Evolutionary conservation across 768 basidiomycete genomes (phyloP), one percentile per base, ranked within the genome.

Genomic region (Suillus spraguei): DNA sequence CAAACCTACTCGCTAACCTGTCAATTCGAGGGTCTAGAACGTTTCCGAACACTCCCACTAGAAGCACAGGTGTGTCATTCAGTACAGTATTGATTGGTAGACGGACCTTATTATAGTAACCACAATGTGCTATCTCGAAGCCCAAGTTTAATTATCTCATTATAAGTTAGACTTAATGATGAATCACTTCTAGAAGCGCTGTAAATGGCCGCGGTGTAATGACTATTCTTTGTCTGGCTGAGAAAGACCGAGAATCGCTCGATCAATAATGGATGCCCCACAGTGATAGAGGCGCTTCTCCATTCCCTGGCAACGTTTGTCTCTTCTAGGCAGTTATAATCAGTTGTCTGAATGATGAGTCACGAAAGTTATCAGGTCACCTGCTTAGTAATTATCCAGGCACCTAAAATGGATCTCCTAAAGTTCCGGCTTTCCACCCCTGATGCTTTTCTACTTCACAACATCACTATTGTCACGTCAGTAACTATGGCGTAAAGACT

Each of bases 221-320:
- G 20, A 35, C 20, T 13, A 11, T n/a, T 35, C 20, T 35, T 53
- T 33, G 52, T 35, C 52, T 33, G 6, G 17, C 24, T 50, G 49
- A 16, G 9, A 49, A 50, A 8, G 49, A 3, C 24, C 7, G 47
- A 16, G 28, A 53, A 53, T 53, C 32, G 11, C 33, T 53, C 52
- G 52, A 53, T 53, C 32, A 33, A 35, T 53, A 35, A 53, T 36
- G 20, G 20, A 33, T 53, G 50, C 50, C 50, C 50, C 50, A 52
- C 50, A 52, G 50, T 52, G 52, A 53, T 36, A 53, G 52, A 53
- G 52, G 52, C 20, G 52, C 32, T 53, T 53, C 52, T 53, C 52
- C 52, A 53, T 32, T 28, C 32, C 52, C 52, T 32, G 52, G 10
- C 10, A 33, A 53, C 52, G 20, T 35, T 53, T 20, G 20, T n/a